Base-by-base conservation (phyloP, 768 basidiomycete genomes). In the Amanita pallidorosea region DNA sequence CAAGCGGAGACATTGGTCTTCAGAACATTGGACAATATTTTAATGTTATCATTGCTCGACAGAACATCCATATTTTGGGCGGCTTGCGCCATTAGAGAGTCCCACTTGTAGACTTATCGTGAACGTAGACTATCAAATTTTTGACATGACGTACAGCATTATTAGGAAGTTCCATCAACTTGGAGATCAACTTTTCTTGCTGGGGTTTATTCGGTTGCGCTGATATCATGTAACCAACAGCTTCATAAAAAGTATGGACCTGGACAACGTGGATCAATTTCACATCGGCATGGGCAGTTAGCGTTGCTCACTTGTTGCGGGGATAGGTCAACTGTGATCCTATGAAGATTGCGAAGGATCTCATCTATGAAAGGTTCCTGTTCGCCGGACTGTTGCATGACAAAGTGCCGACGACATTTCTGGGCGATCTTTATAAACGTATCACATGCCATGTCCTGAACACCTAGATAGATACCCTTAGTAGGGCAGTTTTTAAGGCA, bases 371-470 rank as follows among this genome's bases (percentile, higher is more conserved):
- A 99, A 2, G 96, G 96, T 62, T 99, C 96, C 49, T 81, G 81
- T 67, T 99, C 96, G 53, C 92, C 92, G 7, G 92, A 85, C 65
- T 99, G 96, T 62, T 94, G 91, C 87, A 98, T 92, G 53, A 99
- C 92, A 60, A 99, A 99, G 67, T 99, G 96, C 49, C 95, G 79
- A 37, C 93, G 78, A 65, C 94, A 98, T 67, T 98, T 99, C 65
- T 99, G 96, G 20, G 96, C 92, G 59, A 99, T 99, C 70, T 98
- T 99, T 74, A 99, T 98, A 69, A 99, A 99, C 0, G 96, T 99
- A 65, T 99, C 96, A 69, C 96, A 99, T 42, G 96, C 96, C 96
- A 99, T 99, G 70, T 99, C 96, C 66, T 99, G 96, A 9, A 99
- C 96, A 71, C 94, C 91, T 89, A 57, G 56, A 27, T 51, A 35